Evolutionary conservation across 1,139 yeast genomes (phyloP), one percentile per base, ranked within the genome.

Genomic region (Taphrina sp.): DNA sequence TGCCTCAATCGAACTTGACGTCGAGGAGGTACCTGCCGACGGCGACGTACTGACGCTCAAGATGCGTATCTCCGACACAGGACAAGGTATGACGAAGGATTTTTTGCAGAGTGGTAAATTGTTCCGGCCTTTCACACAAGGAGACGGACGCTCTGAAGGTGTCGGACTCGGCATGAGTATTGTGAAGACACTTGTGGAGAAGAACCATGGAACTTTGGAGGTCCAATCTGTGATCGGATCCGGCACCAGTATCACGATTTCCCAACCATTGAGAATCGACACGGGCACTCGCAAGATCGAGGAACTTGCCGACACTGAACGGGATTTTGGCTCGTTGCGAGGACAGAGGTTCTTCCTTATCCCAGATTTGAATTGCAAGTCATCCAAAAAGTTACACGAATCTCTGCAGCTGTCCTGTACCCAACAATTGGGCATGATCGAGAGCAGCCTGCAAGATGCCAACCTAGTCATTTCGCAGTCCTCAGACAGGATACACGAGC

Each of bases 101-200:
- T 86, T 86, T 66, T 74, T 87, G 42, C 95, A 87, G 45, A 31
- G 16, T n/a, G 47, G 47, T 5, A 76, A 86, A 37, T 20, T 87
- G 66, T 87, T 87, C 65, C 95, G 86, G 66, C 87, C 92, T 3
- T 87, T 87, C 73, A 84, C 95, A 65, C 95, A 87, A 70, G 95
- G 95, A 2, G 95, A 87, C 72, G 95, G 95, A 49, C 85, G 95
- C 1, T 86, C 95, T 0, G 87, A 95, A 1, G 54, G 54, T 12
- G 44, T 29, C 17, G 54, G 54, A 2, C 39, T 49, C 7, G 54
- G 54, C 12, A 31, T 49, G 45, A 29, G 39, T 16, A 49, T 49
- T 24, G 45, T 38, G 28, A 49, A 49, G 46, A 34, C 44, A 2
- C 35, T 49, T 33, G 41, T 49, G 22, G 54, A 49, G 33, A 41